Percentiles rank a stretch among this genome's conserved stretches.
Evolutionary conservation across 1,139 yeast genomes (phyloP).

Genomic region (Kluyveromyces sp.): DNA sequence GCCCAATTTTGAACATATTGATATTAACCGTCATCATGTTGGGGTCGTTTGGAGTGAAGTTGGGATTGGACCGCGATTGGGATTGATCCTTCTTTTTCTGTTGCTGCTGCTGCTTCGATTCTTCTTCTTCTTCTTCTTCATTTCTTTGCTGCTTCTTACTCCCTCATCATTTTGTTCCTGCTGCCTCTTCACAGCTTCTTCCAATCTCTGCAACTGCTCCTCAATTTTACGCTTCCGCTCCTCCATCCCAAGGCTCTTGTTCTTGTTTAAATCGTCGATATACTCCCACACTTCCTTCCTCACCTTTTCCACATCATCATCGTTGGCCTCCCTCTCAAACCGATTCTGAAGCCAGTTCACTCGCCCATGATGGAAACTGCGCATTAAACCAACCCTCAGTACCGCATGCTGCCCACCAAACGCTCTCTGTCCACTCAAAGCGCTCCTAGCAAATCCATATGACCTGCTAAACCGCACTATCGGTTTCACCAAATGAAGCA

Average conservation of each 20-base stretch:
- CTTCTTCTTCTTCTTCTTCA: background rate
- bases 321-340: slow-evolving; percentile 13
- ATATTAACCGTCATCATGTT: slow-evolving; percentile 27
- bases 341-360: background rate
- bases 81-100: slow-evolving; percentile 8
- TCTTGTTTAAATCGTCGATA: slow-evolving; percentile 15
- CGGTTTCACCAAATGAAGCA: slow-evolving; percentile 1
- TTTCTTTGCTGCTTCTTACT: background rate
- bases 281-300: slow-evolving; percentile 18
- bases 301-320: slow-evolving; percentile 18
- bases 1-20: slow-evolving; percentile 30
- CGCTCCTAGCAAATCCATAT: too few relatives aligned
- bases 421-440: background rate
- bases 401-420: background rate
- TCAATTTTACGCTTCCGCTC: slow-evolving; percentile 18
- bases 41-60: slow-evolving; percentile 22
- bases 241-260: slow-evolving; percentile 12
- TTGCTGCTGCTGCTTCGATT: slow-evolving; percentile 5
- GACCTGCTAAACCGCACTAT: background rate
- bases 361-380: background rate
- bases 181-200: slow-evolving; percentile 19
- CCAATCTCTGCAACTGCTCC: slow-evolving; percentile 19
- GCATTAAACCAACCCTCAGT: background rate
- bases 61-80: background rate
- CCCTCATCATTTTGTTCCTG: slow-evolving; percentile 9